Percentiles rank a stretch among this genome's conserved stretches.
Evolutionary conservation across 2,329 filamentous ascomycete genomes (phyloP).

Genomic region (Ophiostoma ips): DNA sequence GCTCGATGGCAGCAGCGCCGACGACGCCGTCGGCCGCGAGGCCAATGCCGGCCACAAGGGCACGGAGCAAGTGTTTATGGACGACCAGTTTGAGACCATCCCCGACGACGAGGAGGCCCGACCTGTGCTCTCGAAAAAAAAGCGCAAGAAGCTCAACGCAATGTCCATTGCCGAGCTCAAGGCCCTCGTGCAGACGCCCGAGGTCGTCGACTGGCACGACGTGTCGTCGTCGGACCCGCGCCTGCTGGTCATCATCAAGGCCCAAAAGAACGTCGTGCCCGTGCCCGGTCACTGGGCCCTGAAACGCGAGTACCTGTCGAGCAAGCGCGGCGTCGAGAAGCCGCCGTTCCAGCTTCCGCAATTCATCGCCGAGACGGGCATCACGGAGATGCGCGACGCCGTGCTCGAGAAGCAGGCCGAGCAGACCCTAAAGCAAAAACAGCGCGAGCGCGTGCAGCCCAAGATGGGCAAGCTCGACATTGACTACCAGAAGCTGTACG

Average conservation of each 20-base stretch:
- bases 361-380: conserved; percentile 95
- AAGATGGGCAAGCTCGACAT: conserved; percentile 98
- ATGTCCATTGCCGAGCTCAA: conserved; percentile 89
- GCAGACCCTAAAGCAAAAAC: conserved; percentile 84
- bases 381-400: conserved; percentile 94
- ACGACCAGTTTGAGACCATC: conserved; percentile 74
- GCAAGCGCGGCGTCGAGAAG: conserved; percentile 94
- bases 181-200: conserved; percentile 76
- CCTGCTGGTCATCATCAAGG: conserved; percentile 86
- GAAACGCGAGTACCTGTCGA: conserved; percentile 93
- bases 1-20: no score
- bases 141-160: conserved; percentile 81
- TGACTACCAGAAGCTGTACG: conserved; percentile 95
- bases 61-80: conserved; percentile 68
- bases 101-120: conserved; percentile 53
- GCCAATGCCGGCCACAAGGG: conserved; percentile 62
- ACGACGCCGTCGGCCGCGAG: conserved; percentile 51
- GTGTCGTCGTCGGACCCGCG: conserved; percentile 80
- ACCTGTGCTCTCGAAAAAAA: conserved; percentile 79
- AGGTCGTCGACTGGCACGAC: conserved; percentile 96
- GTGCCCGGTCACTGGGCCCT: conserved; percentile 90
- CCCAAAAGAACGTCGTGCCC: conserved; percentile 86
- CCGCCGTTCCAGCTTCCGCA: conserved; percentile 82
- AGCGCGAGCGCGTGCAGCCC: conserved; percentile 81
- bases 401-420: conserved; percentile 92